Base-by-base conservation (phyloP, 345 rosid genomes). In the Moricandia moricandioides region DNA sequence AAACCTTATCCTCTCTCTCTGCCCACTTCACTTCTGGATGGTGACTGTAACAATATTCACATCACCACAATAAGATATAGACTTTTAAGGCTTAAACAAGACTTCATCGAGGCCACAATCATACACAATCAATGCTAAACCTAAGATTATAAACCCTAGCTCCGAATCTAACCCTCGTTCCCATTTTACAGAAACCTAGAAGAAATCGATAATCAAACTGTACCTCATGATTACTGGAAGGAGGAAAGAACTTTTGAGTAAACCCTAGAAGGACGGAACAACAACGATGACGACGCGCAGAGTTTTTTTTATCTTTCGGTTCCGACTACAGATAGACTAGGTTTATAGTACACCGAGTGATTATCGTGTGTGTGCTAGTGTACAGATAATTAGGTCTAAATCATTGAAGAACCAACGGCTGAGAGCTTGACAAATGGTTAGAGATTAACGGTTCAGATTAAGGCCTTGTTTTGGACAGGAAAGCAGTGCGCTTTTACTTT, bases 11-110 rank as follows among this genome's bases (percentile, higher is more conserved):
- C 6, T 21, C 69, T 81, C 93, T 86, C 87, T 91, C 88, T 0
- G 97, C 95, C 97, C 97, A 91, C 83, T 88, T 91, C 77, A 91
- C 83, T 80, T 89, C 92, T 0, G 95, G 95, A 84, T 89, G 88
- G 69, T 89, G 97, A 81, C 97, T 91, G 71, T 65, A 33, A 72
- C 17, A n/a, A 34, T 2, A 54, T 43, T 39, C 21, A 70, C 30
- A 78, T 0, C 4, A 0, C 21, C 58, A 10, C 67, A 30, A 64
- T 65, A 34, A 58, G 34, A 37, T n/a, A n/a, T n/a, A n/a, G n/a
- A n/a, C n/a, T n/a, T n/a, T 7, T 33, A 49, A 27, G 51, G 55
- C 70, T 40, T 12, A 69, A 45, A 8, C 12, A 12, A 58, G 8
- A 47, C 39, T 35, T 43, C 69, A 58, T 8, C 7, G 13, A 72